Conservation (phyloP, 495 filamentous ascomycete genomes). For the Trichoderma orchidacearum region DNA sequence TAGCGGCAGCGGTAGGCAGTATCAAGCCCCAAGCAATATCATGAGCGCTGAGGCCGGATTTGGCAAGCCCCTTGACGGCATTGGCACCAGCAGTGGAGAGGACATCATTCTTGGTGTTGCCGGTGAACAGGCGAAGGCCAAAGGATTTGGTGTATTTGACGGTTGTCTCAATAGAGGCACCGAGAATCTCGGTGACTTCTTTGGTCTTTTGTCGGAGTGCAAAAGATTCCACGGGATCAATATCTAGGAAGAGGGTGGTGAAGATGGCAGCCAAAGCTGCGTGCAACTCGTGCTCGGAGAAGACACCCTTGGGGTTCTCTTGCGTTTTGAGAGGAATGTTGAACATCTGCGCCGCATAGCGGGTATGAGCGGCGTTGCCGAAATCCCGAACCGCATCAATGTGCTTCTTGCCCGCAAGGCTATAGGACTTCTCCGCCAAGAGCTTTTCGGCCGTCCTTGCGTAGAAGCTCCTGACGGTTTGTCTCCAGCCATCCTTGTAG, state of each 20-base stretch:
- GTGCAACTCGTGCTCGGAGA: constrained; percentile 70
- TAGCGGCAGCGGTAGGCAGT: constrained; percentile 25
- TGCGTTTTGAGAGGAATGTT: constrained; percentile 60
- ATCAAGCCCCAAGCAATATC: constrained; percentile 68
- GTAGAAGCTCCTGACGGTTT: constrained; percentile 49
- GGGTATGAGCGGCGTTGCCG: constrained; percentile 56
- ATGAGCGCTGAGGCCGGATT: constrained; percentile 46
- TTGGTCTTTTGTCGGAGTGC: constrained; percentile 47
- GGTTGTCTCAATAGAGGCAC: constrained; percentile 18
- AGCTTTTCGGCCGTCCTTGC: constrained; percentile 49
- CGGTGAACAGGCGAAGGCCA: constrained; percentile 37
- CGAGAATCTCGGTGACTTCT: constrained; percentile 41
- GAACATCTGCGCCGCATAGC: constrained; percentile 62
- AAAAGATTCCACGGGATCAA: constrained; percentile 38
- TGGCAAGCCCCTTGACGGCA: constrained; percentile 55
- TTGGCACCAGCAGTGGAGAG: constrained; percentile 55
- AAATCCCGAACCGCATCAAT: constrained; percentile 70
- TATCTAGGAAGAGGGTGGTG: constrained; percentile 31
- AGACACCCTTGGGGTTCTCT: constrained; percentile 52
- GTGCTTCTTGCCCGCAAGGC: constrained; percentile 43
- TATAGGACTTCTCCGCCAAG: constrained; percentile 48
- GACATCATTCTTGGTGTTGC: constrained; percentile 31
- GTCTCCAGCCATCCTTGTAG: constrained; percentile 38
- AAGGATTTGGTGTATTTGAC: constrained; percentile 51
- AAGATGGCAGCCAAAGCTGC: constrained; percentile 59